Evolutionary conservation across 306 rosid species (phyloP), one percentile per base, ranked within the genome.

Genomic region (Nissolia schottii): DNA sequence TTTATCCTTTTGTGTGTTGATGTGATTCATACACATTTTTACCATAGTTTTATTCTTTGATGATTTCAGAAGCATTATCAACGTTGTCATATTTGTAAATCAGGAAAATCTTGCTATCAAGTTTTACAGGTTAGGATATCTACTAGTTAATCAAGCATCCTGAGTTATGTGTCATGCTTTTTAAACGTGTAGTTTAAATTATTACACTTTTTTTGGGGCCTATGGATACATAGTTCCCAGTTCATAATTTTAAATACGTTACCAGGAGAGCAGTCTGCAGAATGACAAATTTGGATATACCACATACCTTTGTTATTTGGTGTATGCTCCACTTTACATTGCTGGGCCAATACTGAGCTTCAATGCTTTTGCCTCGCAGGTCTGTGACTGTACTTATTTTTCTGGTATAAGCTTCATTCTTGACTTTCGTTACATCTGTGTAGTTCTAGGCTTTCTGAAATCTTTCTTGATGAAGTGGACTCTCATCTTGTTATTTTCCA

Each of bases 341-440:
- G 87, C 97, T 25, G 98, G 98, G 67, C 98, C 97, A 67, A 84
- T 94, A 51, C 65, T 91, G 77, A 94, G 89, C 90, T 94, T 89
- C 89, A 94, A 94, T 57, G 98, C 97, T 14, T 94, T 86, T 84
- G 96, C 98, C 60, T 86, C 96, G 46, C 98, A 94, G 97, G 97
- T 94, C 20, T 77, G 84, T 76, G 74, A 65, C 72, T 61, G 19
- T 38, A 23, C 28, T 71, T 80, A 25, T 38, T 60, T 67, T 60
- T 68, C 38, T 19, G 58, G 37, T 59, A 24, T 49, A 57, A 53
- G 67, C 12, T 54, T 31, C 60, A 67, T 31, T 70, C 62, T 57
- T 78, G 58, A 25, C 66, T 31, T 64, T 59, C 19, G 41, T 71
- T 35, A 28, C 40, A 14, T 34, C 69, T 78, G 7, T 45, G 13